phyloP scores from a whole-genome alignment of 139 green algal species.

The Asterochloris sp. region DNA sequence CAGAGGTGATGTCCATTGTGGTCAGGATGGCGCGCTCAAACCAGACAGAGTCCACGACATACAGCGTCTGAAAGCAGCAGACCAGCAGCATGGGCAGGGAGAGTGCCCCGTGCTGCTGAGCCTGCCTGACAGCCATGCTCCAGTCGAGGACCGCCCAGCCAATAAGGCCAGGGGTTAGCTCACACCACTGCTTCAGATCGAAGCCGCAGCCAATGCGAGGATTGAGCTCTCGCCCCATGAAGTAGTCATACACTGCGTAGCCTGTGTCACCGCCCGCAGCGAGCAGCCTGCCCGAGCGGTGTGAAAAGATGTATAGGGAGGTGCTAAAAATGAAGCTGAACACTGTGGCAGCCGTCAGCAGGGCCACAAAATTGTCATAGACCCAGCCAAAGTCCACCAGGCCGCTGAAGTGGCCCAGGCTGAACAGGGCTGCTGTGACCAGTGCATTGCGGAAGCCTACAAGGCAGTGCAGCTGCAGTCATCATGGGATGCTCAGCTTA shows the following conservation, averaged over 20 bases:
- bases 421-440: slow-evolving; percentile 27
- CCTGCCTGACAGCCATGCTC: slow-evolving; percentile 71
- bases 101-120: slow-evolving; percentile 34
- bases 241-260: slow-evolving; percentile 81
- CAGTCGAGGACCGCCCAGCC: slow-evolving; percentile 62
- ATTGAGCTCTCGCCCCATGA: slow-evolving; percentile 92
- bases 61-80: slow-evolving; percentile 74
- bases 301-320: slow-evolving; percentile 4
- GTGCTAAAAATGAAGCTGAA: slow-evolving; percentile 35
- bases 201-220: slow-evolving; percentile 61
- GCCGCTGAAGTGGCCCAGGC: slow-evolving; percentile 58
- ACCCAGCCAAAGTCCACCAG: slow-evolving; percentile 61
- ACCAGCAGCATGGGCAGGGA: slow-evolving; percentile 77
- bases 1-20: slow-evolving; percentile 98
- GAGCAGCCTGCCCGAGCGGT: slow-evolving; percentile 33
- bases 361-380: slow-evolving; percentile 73
- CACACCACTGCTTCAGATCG: slow-evolving; percentile 93
- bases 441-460: slow-evolving; percentile 20
- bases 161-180: slow-evolving; percentile 86
- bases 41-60: slow-evolving; percentile 60
- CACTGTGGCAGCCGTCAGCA: slow-evolving; percentile 66
- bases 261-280: slow-evolving; percentile 50
- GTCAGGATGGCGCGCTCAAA: slow-evolving; percentile 86
- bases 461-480: no score
- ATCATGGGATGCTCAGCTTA: no score